A percentile compares a stretch with the other conserved stretches of the same genome.
These are phyloP conservation scores for Cutaneotrichosporon curvatum DNA, from an alignment of 1,284 basidiomycete genomes.

Conservation along the genomic window DNA sequence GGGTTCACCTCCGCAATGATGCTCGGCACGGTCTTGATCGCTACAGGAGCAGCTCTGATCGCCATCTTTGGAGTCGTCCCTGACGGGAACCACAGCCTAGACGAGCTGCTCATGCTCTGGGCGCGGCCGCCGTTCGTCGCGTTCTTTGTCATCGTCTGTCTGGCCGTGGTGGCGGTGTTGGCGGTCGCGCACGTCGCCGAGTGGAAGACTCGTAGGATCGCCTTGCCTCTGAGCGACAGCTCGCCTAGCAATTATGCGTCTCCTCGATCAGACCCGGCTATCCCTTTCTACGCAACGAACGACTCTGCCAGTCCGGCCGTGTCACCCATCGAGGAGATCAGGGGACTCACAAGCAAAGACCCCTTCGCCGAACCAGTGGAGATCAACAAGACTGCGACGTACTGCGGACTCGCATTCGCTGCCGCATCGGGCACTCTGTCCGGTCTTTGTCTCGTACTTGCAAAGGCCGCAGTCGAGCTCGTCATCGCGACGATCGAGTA, in stretches of 20 bases:
- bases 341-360: slow-evolving; percentile 2
- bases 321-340: background rate
- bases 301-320: slow-evolving; percentile 2
- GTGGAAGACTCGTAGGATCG: slow-evolving; percentile 4
- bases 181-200: slow-evolving; percentile 26
- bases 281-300: slow-evolving; percentile 29
- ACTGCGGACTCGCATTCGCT: slow-evolving; percentile 74
- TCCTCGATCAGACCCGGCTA: slow-evolving; percentile 25
- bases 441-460: slow-evolving; percentile 86
- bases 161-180: slow-evolving; percentile 58
- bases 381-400: slow-evolving; percentile 1
- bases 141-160: slow-evolving; percentile 70
- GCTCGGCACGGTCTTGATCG: slow-evolving; percentile 77
- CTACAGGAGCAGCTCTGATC: slow-evolving; percentile 64
- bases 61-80: slow-evolving; percentile 57
- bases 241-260: slow-evolving; percentile 34
- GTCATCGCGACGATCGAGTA: slow-evolving; percentile 65
- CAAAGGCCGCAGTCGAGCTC: slow-evolving; percentile 89
- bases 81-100: slow-evolving; percentile 81
- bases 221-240: slow-evolving; percentile 3
- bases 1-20: slow-evolving; percentile 78
- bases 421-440: slow-evolving; percentile 86
- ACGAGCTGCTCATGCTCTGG: slow-evolving; percentile 76
- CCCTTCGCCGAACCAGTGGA: slow-evolving; percentile 6
- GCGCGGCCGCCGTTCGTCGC: slow-evolving; percentile 68